A percentile compares a stretch with the other conserved stretches of the same genome.
Conservation (phyloP, 1,139 yeast genomes). For the Diutina scorzettiae region DNA sequence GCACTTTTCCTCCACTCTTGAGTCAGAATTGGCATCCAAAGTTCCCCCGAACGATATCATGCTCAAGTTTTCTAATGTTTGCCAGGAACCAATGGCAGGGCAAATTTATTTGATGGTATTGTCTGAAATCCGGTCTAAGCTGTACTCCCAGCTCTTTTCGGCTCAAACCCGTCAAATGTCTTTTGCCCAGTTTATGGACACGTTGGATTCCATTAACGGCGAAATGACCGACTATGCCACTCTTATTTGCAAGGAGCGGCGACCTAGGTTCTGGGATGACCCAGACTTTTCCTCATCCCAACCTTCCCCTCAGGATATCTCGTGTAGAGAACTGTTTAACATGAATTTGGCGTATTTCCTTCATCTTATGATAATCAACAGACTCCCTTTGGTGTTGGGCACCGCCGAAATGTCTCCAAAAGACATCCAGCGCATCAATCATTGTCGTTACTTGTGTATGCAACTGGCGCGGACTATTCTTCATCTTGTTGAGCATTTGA, state of each 20-base stretch:
- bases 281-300: constrained; percentile 7
- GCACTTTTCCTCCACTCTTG: too few species aligned
- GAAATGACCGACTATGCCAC: constrained; percentile 8
- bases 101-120: constrained; percentile 3
- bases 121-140: constrained; percentile 8
- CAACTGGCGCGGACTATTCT: constrained; percentile 10
- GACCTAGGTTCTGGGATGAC: constrained; percentile 9
- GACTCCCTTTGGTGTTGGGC: constrained; percentile 8
- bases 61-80: neutral
- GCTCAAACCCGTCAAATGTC: constrained; percentile 9
- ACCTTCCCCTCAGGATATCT: neutral
- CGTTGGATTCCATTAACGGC: constrained; percentile 9
- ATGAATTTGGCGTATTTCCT: constrained; percentile 9
- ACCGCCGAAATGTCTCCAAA: constrained; percentile 2
- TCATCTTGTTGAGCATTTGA: constrained; percentile 7
- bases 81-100: constrained; percentile 1
- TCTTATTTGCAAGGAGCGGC: constrained; percentile 6
- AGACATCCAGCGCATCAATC: neutral
- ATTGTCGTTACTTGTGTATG: constrained; percentile 9
- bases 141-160: constrained; percentile 10
- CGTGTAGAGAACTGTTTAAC: neutral
- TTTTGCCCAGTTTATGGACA: constrained; percentile 8
- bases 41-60: too few species aligned
- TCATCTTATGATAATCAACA: constrained; percentile 10
- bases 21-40: too few species aligned